Evolutionary conservation across 1,284 basidiomycete genomes (phyloP).

Genomic region (Crucibulum cyathiforme): DNA sequence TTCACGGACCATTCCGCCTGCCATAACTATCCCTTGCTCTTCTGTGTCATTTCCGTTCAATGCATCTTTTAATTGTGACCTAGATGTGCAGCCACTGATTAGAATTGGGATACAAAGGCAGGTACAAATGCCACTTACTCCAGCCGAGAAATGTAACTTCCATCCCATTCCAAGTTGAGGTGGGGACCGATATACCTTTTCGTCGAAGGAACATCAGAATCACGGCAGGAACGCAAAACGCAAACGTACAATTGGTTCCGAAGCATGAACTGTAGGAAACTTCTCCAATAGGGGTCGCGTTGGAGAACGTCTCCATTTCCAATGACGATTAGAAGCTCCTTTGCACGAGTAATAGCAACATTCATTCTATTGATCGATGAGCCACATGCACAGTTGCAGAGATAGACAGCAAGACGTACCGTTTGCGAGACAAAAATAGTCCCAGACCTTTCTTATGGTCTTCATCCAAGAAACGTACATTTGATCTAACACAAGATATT

Average conservation of each 20-base stretch:
- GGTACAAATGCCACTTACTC: slow-evolving; percentile 38
- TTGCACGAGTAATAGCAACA: slow-evolving; percentile 54
- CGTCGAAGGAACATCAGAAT: background rate
- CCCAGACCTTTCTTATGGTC: slow-evolving; percentile 49
- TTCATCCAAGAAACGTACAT: slow-evolving; percentile 48
- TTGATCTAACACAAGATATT: slow-evolving; percentile 52
- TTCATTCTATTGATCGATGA: slow-evolving; percentile 44
- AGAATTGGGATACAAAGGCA: background rate
- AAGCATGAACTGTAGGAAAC: slow-evolving; percentile 49
- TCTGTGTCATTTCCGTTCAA: slow-evolving; percentile 30
- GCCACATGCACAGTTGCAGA: background rate
- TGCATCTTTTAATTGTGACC: slow-evolving; percentile 25
- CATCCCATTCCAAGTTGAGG: slow-evolving; percentile 47
- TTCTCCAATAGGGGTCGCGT: slow-evolving; percentile 53
- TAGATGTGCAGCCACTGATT: slow-evolving; percentile 2
- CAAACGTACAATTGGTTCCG: slow-evolving; percentile 47
- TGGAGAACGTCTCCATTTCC: slow-evolving; percentile 48
- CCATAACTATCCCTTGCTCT: slow-evolving; percentile 38
- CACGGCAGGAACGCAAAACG: background rate
- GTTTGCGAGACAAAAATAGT: slow-evolving; percentile 48
- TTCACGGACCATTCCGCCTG: slow-evolving; percentile 45
- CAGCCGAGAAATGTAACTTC: slow-evolving; percentile 51
- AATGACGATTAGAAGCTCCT: slow-evolving; percentile 50
- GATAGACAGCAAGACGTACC: slow-evolving; percentile 29
- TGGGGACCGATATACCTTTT: slow-evolving; percentile 48